phyloP scores from a whole-genome alignment of 176 grass and related monocot species.

The Pharus latifolius region DNA sequence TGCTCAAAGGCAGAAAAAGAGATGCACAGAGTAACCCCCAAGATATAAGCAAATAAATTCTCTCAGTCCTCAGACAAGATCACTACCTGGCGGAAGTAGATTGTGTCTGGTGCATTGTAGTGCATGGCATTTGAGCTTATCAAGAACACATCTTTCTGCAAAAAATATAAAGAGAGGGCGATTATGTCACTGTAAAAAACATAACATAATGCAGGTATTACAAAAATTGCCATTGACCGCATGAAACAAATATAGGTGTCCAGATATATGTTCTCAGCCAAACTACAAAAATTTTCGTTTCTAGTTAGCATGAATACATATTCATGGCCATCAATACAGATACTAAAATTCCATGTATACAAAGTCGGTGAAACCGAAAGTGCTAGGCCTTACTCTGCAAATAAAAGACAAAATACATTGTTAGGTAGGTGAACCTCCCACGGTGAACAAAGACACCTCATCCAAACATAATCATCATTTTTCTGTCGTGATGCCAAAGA shows the following conservation, averaged over 20 bases:
- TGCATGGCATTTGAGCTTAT: conserved; percentile 45
- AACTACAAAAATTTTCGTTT: not conserved
- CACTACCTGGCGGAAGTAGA: conserved; percentile 48
- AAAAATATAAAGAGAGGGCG: not conserved
- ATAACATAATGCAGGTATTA: not conserved
- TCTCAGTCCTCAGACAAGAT: not conserved
- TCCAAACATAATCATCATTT: no score
- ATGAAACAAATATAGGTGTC: not conserved
- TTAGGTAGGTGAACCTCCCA: no score
- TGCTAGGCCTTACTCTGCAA: no score
- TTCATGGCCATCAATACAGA: no score
- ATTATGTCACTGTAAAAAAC: not conserved
- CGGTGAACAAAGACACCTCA: no score
- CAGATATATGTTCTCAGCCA: not conserved
- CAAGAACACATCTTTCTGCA: conserved; percentile 41
- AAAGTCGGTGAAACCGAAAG: no score
- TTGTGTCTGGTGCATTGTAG: conserved; percentile 47
- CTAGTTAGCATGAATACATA: not conserved
- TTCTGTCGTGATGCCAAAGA: no score
- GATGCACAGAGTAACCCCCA: not conserved
- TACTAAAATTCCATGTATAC: no score
- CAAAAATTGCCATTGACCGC: no score
- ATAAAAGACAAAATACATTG: no score
- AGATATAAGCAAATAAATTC: not conserved
- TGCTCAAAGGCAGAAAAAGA: not conserved